These are phyloP conservation scores for Schizochytrium sp. DNA, from an alignment of 108 stramenopile genomes.

Conservation along the genomic window DNA sequence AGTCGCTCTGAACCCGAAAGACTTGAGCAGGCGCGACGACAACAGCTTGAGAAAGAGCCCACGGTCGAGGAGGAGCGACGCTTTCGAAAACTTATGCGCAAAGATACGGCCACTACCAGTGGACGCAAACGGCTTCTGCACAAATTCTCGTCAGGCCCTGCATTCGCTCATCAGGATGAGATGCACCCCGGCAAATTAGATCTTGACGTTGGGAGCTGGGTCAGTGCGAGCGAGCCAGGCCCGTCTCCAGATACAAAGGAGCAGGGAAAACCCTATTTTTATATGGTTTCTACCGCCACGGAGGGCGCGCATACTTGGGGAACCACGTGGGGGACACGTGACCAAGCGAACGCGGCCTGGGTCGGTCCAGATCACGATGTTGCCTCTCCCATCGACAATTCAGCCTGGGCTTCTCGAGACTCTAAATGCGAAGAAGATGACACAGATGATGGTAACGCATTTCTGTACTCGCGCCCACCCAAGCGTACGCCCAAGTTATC, in stretches of 20 bases:
- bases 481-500: background rate
- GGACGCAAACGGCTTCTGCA: background rate
- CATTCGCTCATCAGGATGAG: background rate
- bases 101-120: background rate
- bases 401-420: background rate
- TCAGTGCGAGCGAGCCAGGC: background rate
- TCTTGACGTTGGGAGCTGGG: background rate
- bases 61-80: background rate
- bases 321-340: background rate
- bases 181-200: background rate
- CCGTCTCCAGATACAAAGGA: background rate
- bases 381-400: background rate
- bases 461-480: background rate
- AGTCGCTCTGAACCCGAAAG: background rate
- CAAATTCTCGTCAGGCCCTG: background rate
- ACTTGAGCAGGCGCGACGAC: background rate
- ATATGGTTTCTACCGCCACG: background rate
- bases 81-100: background rate
- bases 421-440: background rate
- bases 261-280: background rate
- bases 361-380: background rate
- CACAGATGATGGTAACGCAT: background rate
- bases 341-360: background rate
- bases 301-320: background rate
- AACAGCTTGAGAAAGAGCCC: background rate